Base-by-base conservation (phyloP, 768 basidiomycete species). In the Terana coerulea region DNA sequence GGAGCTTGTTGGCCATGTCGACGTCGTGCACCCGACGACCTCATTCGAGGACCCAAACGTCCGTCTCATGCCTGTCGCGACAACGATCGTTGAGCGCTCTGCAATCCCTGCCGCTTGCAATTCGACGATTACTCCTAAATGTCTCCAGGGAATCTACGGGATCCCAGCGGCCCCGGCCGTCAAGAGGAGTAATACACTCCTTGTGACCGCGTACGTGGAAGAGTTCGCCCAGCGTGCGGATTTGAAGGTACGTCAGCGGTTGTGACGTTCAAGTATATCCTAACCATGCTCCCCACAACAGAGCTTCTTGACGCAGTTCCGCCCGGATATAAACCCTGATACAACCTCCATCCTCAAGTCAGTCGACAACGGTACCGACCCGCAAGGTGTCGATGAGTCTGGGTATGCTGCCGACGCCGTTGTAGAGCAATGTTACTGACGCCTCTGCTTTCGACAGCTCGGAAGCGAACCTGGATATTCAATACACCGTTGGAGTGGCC, bases 221-320 rank as follows among this genome's bases (percentile, higher is more conserved):
- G 51, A 59, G 35, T 63, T 51, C 30, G 54, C 61, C 2, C 53
- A 62, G 36, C 25, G 54, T 19, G 55, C 37, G n/a, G 58, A 62
- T 39, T 22, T 60, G 41, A 19, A 51, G 33, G 61, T 61, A 29
- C 25, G 40, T 11, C 11, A 5, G 2, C 12, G 7, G 29, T 17
- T 25, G 12, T 3, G 22, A 19, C n/a, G 24, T 15, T 10, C 8
- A 21, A 8, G 26, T n/a, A 2, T 7, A 60, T 33, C 19, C 30
- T 40, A 28, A 30, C n/a, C n/a, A 75, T 25, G 5, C 77, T 78
- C 59, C 24, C 40, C 56, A n/a, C n/a, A n/a, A n/a, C n/a, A 80
- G 76, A 75, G 73, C 17, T 84, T 84, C 67, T 73, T 79, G 65
- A 59, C 46, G 29, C 47, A 56, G 5, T 83, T 75, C 67, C 69